Evolutionary conservation across 1,284 basidiomycete genomes (phyloP).

Genomic region (Trichosporon sp.): DNA sequence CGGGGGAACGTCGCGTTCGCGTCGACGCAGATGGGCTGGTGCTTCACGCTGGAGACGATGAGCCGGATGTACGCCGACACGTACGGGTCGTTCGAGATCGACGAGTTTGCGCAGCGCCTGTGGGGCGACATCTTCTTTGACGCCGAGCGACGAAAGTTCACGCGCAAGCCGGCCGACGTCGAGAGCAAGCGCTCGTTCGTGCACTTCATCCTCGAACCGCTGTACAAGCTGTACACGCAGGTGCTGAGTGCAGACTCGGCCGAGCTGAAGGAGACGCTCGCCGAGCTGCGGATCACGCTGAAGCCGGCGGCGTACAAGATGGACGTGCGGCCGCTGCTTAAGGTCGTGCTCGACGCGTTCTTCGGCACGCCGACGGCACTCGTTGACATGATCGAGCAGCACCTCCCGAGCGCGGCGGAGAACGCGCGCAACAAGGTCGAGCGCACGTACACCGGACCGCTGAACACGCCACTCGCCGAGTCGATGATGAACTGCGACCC

Average conservation of each 20-base stretch:
- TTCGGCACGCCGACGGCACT: constrained; percentile 85
- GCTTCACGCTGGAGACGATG: constrained; percentile 90
- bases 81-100: constrained; percentile 55
- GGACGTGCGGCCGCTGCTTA: constrained; percentile 90
- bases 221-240: constrained; percentile 94
- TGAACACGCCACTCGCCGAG: constrained; percentile 68
- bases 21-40: constrained; percentile 95
- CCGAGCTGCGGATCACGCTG: constrained; percentile 72
- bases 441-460: constrained; percentile 77
- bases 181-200: constrained; percentile 85
- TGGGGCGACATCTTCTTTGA: constrained; percentile 99
- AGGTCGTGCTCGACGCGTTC: constrained; percentile 91
- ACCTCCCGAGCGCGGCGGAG: constrained; percentile 77
- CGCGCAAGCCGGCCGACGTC: constrained; percentile 73
- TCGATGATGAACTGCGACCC: constrained; percentile 79
- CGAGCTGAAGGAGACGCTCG: constrained; percentile 73
- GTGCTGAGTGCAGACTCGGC: constrained; percentile 90
- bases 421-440: constrained; percentile 72
- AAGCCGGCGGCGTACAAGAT: constrained; percentile 96
- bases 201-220: constrained; percentile 91
- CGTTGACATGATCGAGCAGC: constrained; percentile 84
- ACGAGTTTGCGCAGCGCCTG: constrained; percentile 69
- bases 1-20: constrained; percentile 96
- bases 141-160: constrained; percentile 75
- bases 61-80: constrained; percentile 95